Percentiles rank a stretch among this genome's conserved stretches.
These are phyloP conservation scores for Ogataea sp. DNA, from an alignment of 805 yeast genomes.

Conservation along the genomic window DNA sequence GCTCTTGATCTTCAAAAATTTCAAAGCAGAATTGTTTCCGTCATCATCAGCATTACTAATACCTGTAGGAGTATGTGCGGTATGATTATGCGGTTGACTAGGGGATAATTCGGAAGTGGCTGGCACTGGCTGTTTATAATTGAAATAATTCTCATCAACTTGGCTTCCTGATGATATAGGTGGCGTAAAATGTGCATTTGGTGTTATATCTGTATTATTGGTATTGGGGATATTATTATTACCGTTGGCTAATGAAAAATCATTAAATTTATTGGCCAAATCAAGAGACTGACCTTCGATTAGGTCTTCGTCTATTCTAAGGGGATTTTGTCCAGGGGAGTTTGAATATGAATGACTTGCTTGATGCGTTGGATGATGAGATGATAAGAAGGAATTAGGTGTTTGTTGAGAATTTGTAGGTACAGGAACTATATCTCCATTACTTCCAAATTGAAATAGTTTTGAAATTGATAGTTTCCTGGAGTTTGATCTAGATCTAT, in stretches of 20 bases:
- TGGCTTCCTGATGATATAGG: not conserved
- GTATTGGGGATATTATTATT: not conserved
- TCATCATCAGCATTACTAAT: slow-evolving; percentile 1
- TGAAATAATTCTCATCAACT: not conserved
- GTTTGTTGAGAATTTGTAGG: not conserved
- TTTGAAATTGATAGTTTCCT: slow-evolving; percentile 27
- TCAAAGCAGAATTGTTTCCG: slow-evolving; percentile 2
- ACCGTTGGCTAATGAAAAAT: slow-evolving; percentile 2
- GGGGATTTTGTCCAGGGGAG: slow-evolving; percentile 1
- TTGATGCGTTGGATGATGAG: not conserved
- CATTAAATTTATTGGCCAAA: slow-evolving; percentile 3
- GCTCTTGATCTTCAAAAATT: slow-evolving; percentile 19
- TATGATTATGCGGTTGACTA: not conserved
- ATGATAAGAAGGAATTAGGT: not conserved
- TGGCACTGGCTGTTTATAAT: slow-evolving; percentile 3
- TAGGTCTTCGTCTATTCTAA: not conserved
- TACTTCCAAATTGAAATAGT: slow-evolving; percentile 28
- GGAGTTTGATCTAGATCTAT: slow-evolving; percentile 34
- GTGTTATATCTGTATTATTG: not conserved
- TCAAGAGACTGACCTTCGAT: not conserved
- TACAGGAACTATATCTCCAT: not conserved
- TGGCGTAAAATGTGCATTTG: not conserved
- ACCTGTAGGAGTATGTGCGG: no score
- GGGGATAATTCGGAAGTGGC: not conserved
- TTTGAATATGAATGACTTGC: slow-evolving; percentile 1